A percentile compares a stretch with the other conserved stretches of the same genome.
These are phyloP conservation scores for Talinum fruticosum DNA, from an alignment of 148 eudicot genomes.

Conservation along the genomic window DNA sequence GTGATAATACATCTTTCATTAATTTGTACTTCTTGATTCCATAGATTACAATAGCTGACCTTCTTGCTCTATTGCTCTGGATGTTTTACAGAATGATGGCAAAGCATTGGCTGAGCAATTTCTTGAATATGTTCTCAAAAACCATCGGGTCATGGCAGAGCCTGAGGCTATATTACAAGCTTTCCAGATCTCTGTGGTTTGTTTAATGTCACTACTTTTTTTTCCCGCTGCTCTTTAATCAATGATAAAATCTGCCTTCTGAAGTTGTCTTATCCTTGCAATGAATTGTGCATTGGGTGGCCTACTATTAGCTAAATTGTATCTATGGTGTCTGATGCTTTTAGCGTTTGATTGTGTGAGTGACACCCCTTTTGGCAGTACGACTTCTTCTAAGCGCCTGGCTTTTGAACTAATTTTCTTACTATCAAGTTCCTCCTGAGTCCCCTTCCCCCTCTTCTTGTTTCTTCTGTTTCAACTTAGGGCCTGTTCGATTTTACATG, in stretches of 20 bases:
- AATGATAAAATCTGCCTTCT: not conserved
- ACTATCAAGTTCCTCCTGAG: no score
- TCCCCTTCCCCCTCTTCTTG: no score
- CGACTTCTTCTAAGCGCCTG: not conserved
- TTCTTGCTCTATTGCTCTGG: slow-evolving; percentile 6
- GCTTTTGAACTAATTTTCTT: no score
- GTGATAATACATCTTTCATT: not conserved
- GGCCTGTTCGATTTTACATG: no score
- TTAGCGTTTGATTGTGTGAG: not conserved
- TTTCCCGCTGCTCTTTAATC: slow-evolving; percentile 2
- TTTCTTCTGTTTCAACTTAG: no score
- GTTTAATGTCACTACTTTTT: slow-evolving; percentile 7
- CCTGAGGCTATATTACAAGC: slow-evolving; percentile 62
- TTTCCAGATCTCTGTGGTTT: slow-evolving; percentile 82
- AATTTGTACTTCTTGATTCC: not conserved
- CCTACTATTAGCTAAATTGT: not conserved
- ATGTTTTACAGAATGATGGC: slow-evolving; percentile 58
- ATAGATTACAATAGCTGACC: slow-evolving; percentile 1
- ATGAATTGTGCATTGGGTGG: not conserved
- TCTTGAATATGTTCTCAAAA: slow-evolving; percentile 61
- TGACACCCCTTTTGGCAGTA: not conserved
- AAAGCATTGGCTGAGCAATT: slow-evolving; percentile 43
- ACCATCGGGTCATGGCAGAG: slow-evolving; percentile 57
- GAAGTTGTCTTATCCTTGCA: not conserved
- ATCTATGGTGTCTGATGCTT: not conserved